phyloP scores from a whole-genome alignment of 164 flowering plant species.

The Cinnamomum chago region DNA sequence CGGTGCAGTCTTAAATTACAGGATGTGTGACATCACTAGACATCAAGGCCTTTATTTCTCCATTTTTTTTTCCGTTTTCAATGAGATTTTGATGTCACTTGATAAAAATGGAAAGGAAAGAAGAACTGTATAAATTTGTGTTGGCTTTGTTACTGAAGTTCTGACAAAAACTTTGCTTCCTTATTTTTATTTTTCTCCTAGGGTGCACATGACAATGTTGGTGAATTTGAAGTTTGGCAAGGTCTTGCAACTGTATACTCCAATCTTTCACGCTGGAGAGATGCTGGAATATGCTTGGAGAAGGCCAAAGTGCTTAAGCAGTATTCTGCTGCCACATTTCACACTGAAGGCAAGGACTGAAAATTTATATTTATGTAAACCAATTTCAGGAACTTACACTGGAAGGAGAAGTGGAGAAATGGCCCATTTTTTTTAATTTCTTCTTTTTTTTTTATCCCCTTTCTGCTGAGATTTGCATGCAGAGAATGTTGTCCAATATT shows the following conservation, averaged over 20 bases:
- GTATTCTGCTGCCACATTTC: slow-evolving; percentile 55
- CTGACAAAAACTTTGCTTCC: not conserved
- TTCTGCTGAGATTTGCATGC: not conserved
- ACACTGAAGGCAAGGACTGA: slow-evolving; percentile 66
- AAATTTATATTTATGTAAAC: not conserved
- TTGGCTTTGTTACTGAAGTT: not conserved
- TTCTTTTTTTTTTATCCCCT: no score
- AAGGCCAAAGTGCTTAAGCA: slow-evolving; percentile 68
- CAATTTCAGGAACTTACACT: not conserved
- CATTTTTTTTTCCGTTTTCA: no score
- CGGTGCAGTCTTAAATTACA: no score
- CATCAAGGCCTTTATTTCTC: no score
- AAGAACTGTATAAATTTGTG: not conserved
- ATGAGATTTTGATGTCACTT: no score
- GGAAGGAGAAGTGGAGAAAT: not conserved
- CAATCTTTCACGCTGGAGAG: slow-evolving; percentile 83
- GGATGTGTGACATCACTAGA: no score
- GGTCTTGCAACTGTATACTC: slow-evolving; percentile 83
- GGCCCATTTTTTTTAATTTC: not conserved
- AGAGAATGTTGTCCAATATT: not conserved
- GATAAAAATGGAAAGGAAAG: not conserved
- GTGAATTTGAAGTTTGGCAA: slow-evolving; percentile 92
- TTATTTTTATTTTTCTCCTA: not conserved
- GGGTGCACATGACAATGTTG: slow-evolving; percentile 45
- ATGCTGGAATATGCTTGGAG: slow-evolving; percentile 81